A percentile compares a stretch with the other conserved stretches of the same genome.
These are phyloP conservation scores for Saturnispora hagleri DNA, from an alignment of 805 yeast genomes.

Conservation along the genomic window DNA sequence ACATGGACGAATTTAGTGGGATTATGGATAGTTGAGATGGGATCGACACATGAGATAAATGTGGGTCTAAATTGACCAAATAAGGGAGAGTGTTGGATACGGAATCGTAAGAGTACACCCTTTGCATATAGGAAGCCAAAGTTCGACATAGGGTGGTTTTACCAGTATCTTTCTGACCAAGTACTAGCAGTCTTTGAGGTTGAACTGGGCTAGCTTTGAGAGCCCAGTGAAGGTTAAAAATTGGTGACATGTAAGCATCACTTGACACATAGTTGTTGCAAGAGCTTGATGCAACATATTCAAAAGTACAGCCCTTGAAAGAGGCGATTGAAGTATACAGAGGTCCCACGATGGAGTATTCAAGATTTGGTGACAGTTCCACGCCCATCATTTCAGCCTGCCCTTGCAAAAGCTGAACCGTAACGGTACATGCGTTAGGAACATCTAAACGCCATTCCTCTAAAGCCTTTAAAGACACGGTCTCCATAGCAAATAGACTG, in stretches of 20 bases:
- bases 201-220: neutral
- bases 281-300: conserved; percentile 37
- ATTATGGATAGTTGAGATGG: conserved; percentile 81
- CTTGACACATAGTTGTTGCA: conserved; percentile 54
- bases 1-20: neutral
- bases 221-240: conserved; percentile 7
- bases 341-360: conserved; percentile 45
- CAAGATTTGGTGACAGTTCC: conserved; percentile 68
- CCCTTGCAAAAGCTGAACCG: conserved; percentile 45
- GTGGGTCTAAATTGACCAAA: conserved; percentile 72
- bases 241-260: conserved; percentile 33
- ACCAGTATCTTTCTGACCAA: conserved; percentile 71
- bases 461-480: conserved; percentile 1
- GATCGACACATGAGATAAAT: conserved; percentile 37
- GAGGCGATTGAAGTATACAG: conserved; percentile 48
- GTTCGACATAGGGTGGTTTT: conserved; percentile 69
- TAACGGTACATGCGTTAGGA: conserved; percentile 35
- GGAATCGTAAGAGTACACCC: conserved; percentile 18
- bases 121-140: conserved; percentile 65
- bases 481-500: neutral
- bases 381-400: conserved; percentile 89
- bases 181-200: conserved; percentile 42
- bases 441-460: conserved; percentile 74
- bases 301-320: conserved; percentile 56
- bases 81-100: conserved; percentile 19